Base-by-base conservation (phyloP, 257 asterid species). In the Mitragyna speciosa region DNA sequence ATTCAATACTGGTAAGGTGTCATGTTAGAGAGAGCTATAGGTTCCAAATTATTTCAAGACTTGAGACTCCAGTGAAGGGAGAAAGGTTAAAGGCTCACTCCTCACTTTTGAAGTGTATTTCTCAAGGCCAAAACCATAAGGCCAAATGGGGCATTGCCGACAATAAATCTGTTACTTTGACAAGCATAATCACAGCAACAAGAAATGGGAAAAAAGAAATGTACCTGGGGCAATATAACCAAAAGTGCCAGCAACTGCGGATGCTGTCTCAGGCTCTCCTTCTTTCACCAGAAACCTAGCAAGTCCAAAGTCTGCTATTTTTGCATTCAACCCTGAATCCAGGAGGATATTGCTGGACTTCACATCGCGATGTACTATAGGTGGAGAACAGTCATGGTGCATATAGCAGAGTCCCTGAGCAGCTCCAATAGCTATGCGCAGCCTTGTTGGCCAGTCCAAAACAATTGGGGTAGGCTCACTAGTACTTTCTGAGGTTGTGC, bases 301-400 rank as follows among this genome's bases (percentile, higher is more conserved):
- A 12, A 88, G 78, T 24, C 92, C 91, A 43, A 88, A 90, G 86
- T 90, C 92, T 28, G 92, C 92, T 8, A 90, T 83, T 77, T 85
- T 87, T 15, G 92, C 87, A 26, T 87, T 83, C 80, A 87, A 84
- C 26, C 87, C 87, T 1, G 86, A 78, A 79, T 88, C 92, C 83
- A 90, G 70, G 76, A 90, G 77, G 71, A 90, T 90, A 52, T 90
- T 88, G 75, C 92, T 88, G 7, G 92, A 84, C 75, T 90, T 90
- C 20, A 90, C 84, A 70, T 90, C 92, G 0, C 92, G 87, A 26
- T 90, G 94, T 31, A 90, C 70, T 59, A 88, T 87, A 0, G 89
- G 85, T 8, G 91, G 92, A 67, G 86, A 71, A 72, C 87, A 87
- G 66, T 90, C 87, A 61, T 88, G 94, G 81, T 90, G 94, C 94